Base-by-base conservation (phyloP, 2,329 filamentous ascomycete species). In the Fusarium sp. region DNA sequence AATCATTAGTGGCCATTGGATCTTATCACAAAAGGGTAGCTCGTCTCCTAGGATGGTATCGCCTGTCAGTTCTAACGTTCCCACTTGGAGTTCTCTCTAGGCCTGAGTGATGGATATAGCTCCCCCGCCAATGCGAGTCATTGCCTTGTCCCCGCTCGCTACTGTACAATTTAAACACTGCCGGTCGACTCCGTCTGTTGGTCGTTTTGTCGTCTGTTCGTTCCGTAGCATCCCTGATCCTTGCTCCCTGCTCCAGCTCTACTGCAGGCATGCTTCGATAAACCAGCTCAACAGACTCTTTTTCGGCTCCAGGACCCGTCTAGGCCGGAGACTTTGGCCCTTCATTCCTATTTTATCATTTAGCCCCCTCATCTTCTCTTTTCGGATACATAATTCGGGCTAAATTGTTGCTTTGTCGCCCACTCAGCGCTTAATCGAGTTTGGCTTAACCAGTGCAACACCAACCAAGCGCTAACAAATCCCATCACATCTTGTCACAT, bases 111-210 rank as follows among this genome's bases (percentile, higher is more conserved):
- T 66, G 30, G 62, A 45, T 47, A 63, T 68, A 47, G 67, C 68
- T 70, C 55, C 63, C 59, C 71, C 61, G 48, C 73, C 73, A 72
- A 75, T 75, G 73, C 73, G 73, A 75, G 73, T 75, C 73, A 75
- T 75, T 74, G 52, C 24, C 13, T 38, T 47, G 34, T 53, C 59
- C 64, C 67, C 69, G 62, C 69, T 53, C 62, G 48, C 45, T 49
- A 45, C 62, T 45, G 24, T 53, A 53, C 49, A 53, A 20, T 51
- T 51, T 62, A 54, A 64, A 59, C 57, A 68, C 64, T 75, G 58
- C 65, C 65, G 68, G 68, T 53, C 63, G 65, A 52, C 57, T 71
- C 69, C 59, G 64, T 53, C 52, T 66, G 49, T 70, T 65, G 40
- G 32, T 68, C 47, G 53, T 59, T 63, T 44, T 53, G 48, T 52